A percentile compares a stretch with the other conserved stretches of the same genome.
Evolutionary conservation across 805 yeast genomes (phyloP).

Genomic region (Wickerhamomyces sydowiorum): DNA sequence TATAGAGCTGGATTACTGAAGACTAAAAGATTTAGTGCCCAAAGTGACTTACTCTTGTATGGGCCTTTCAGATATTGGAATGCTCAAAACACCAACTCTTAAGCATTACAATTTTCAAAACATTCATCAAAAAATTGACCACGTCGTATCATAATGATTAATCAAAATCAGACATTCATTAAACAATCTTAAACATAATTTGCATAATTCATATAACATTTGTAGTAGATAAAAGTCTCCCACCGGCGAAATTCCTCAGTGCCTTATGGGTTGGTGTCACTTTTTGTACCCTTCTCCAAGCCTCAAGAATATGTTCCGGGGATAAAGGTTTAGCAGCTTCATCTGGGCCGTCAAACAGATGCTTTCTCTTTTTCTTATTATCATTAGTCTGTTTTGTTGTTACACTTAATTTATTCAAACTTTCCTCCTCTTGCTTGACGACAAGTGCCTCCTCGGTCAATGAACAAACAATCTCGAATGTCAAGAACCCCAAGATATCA

Average conservation of each 20-base stretch:
- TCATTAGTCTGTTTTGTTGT: conserved; percentile 21
- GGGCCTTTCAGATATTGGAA: conserved; percentile 4
- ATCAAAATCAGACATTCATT: too few relatives aligned
- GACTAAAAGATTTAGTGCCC: conserved; percentile 1
- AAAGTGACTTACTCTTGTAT: conserved; percentile 1
- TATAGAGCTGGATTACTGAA: not conserved
- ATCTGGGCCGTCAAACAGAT: conserved; percentile 84
- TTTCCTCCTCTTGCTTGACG: conserved; percentile 66
- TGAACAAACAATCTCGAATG: conserved; percentile 95
- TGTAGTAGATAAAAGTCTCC: conserved; percentile 28
- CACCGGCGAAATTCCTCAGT: conserved; percentile 60
- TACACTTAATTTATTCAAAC: conserved; percentile 28
- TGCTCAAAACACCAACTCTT: not conserved
- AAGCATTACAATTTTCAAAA: not conserved
- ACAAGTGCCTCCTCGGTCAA: conserved; percentile 87
- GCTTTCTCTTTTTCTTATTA: conserved; percentile 44
- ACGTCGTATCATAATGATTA: too few relatives aligned
- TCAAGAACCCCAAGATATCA: conserved; percentile 89
- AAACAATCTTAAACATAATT: not conserved
- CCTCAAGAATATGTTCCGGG: conserved; percentile 81
- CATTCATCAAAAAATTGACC: not conserved
- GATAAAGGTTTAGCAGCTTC: conserved; percentile 72
- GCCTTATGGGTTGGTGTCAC: conserved; percentile 54
- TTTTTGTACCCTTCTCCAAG: conserved; percentile 76
- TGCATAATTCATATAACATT: conserved; percentile 24